Conservation (phyloP, 2,329 filamentous ascomycete species). For the Chaetomiaceae sp. region DNA sequence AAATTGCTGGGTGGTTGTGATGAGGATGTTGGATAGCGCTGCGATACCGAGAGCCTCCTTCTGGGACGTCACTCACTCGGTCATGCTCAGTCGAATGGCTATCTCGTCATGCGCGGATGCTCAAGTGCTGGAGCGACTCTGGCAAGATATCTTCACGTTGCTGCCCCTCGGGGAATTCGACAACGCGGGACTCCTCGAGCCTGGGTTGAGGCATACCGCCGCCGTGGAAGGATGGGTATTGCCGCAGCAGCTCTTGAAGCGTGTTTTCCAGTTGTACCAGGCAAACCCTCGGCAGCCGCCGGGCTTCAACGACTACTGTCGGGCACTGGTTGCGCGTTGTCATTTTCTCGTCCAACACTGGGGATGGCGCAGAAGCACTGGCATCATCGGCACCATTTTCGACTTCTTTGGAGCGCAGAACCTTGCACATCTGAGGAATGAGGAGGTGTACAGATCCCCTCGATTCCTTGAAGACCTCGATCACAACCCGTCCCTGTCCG, state of each 20-base stretch:
- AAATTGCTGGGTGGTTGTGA: constrained; percentile 54
- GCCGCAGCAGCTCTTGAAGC: constrained; percentile 50
- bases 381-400: constrained; percentile 55
- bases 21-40: constrained; percentile 46
- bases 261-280: constrained; percentile 53
- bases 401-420: constrained; percentile 61
- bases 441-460: constrained; percentile 56
- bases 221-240: constrained; percentile 55
- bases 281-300: constrained; percentile 48
- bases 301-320: constrained; percentile 61
- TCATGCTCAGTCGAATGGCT: constrained; percentile 33
- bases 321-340: constrained; percentile 53
- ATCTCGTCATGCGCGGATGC: constrained; percentile 36
- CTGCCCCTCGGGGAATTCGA: constrained; percentile 58
- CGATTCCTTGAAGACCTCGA: constrained; percentile 53
- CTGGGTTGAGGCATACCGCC: constrained; percentile 32
- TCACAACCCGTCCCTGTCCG: constrained; percentile 38
- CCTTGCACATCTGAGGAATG: constrained; percentile 57
- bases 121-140: constrained; percentile 47
- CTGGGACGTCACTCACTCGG: constrained; percentile 51
- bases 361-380: constrained; percentile 56
- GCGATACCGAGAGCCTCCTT: constrained; percentile 49
- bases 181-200: constrained; percentile 42
- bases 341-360: constrained; percentile 58
- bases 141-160: constrained; percentile 54